phyloP scores from a whole-genome alignment of 495 filamentous ascomycete species.

The Hypoxylon fuscum region DNA sequence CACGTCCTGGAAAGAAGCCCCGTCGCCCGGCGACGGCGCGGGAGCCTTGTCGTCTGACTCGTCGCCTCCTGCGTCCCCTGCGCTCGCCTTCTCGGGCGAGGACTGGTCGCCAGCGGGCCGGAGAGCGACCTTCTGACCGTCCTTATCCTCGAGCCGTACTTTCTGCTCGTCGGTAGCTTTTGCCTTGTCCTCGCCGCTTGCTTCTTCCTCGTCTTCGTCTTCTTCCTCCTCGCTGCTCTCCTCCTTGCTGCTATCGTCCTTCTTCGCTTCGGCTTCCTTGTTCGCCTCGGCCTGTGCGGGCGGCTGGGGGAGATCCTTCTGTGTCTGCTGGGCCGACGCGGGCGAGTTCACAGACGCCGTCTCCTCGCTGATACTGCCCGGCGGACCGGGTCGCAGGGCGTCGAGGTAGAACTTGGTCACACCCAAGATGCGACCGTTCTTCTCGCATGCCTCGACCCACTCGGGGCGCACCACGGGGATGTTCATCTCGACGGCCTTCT shows the following conservation, averaged over 20 bases:
- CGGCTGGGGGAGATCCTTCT: constrained; percentile 50
- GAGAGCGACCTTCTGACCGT: constrained; percentile 58
- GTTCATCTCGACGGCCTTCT: constrained; percentile 96
- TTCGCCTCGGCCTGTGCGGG: constrained; percentile 32
- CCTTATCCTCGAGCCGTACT: constrained; percentile 61
- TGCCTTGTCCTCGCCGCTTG: constrained; percentile 44
- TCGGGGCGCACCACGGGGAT: constrained; percentile 98
- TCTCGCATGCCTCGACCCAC: constrained; percentile 95
- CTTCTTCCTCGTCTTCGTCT: constrained; percentile 44
- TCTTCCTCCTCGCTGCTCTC: constrained; percentile 48
- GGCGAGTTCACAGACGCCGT: constrained; percentile 37
- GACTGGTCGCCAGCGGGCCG: constrained; percentile 40
- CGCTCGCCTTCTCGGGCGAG: constrained; percentile 30
- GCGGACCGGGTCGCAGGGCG: constrained; percentile 60
- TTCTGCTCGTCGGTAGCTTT: constrained; percentile 63
- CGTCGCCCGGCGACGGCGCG: constrained; percentile 53
- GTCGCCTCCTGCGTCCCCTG: constrained; percentile 44
- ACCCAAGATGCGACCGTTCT: constrained; percentile 90
- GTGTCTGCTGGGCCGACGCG: constrained; percentile 31
- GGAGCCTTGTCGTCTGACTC: constrained; percentile 48
- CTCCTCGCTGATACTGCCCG: constrained; percentile 40
- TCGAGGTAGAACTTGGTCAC: constrained; percentile 96
- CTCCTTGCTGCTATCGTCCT: constrained; percentile 28
- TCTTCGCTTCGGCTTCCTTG: constrained; percentile 35
- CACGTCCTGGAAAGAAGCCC: constrained; percentile 64